A percentile compares a stretch with the other conserved stretches of the same genome.
phyloP scores from a whole-genome alignment of 306 rosid species.

The Corylus avellana region DNA sequence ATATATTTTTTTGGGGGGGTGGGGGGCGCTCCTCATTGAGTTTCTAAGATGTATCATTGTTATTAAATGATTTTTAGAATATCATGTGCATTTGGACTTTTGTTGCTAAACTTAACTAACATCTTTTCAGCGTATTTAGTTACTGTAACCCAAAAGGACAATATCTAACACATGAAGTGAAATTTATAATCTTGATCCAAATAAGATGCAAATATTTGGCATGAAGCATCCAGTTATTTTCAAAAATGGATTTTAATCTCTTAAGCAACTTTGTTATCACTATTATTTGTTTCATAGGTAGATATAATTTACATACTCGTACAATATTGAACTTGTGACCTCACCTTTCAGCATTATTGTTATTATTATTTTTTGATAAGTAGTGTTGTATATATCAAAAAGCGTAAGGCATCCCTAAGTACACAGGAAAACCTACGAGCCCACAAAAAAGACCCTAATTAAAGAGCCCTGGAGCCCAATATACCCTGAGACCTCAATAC shows the following conservation, averaged over 20 bases:
- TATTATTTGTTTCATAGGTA: not conserved
- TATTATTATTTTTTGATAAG: too few relatives aligned
- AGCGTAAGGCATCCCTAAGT: too few relatives aligned
- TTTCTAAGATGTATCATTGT: not conserved
- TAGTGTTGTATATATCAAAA: too few relatives aligned
- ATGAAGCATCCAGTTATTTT: not conserved
- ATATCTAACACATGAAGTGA: not conserved
- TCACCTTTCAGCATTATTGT: not conserved
- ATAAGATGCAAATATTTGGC: not conserved
- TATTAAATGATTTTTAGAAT: not conserved
- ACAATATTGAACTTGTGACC: not conserved
- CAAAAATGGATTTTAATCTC: not conserved
- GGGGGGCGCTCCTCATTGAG: not conserved
- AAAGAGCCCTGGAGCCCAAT: too few relatives aligned
- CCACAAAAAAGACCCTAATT: too few relatives aligned
- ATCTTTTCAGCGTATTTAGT: not conserved
- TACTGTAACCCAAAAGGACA: not conserved
- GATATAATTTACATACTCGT: not conserved
- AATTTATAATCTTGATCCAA: not conserved
- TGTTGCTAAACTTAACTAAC: not conserved
- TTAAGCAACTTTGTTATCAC: not conserved
- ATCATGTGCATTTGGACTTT: not conserved
- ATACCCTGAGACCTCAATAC: too few relatives aligned
- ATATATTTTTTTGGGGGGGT: too few relatives aligned
- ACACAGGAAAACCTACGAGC: too few relatives aligned